phyloP scores from a whole-genome alignment of 1,284 basidiomycete species.

The Boletellus deceptivus region DNA sequence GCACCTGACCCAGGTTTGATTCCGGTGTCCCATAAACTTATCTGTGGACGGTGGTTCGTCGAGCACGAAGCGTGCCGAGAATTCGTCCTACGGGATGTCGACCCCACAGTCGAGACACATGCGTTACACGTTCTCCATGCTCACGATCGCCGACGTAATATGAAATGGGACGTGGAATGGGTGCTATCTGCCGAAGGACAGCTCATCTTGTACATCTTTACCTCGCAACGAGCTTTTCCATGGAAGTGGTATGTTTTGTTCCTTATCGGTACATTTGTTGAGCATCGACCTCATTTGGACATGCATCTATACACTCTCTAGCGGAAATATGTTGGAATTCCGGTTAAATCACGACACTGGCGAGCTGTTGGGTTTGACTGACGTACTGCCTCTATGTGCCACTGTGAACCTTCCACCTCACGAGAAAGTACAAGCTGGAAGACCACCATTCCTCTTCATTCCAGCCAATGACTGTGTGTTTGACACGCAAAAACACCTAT shows the following conservation, averaged over 20 bases:
- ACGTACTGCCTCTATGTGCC: neutral
- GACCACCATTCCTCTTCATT: neutral
- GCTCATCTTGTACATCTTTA: neutral
- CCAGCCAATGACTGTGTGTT: neutral
- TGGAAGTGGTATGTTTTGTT: neutral
- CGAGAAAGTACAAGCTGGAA: neutral
- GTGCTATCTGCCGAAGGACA: neutral
- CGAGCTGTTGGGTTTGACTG: neutral
- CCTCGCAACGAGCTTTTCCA: neutral
- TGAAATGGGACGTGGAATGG: neutral
- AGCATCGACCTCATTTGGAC: neutral
- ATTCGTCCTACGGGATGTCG: neutral
- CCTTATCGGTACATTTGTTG: too few relatives aligned
- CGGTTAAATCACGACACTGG: neutral
- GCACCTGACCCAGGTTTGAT: fast-evolving
- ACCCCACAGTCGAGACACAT: neutral
- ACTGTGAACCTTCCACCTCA: fast-evolving
- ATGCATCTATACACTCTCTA: neutral
- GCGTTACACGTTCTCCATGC: neutral
- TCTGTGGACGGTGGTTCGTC: neutral
- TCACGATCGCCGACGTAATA: neutral
- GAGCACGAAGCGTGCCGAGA: neutral
- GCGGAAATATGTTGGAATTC: neutral
- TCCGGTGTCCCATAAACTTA: neutral
- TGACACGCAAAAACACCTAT: neutral